phyloP scores from a whole-genome alignment of 805 yeast genomes.

The Candida nanaspora region DNA sequence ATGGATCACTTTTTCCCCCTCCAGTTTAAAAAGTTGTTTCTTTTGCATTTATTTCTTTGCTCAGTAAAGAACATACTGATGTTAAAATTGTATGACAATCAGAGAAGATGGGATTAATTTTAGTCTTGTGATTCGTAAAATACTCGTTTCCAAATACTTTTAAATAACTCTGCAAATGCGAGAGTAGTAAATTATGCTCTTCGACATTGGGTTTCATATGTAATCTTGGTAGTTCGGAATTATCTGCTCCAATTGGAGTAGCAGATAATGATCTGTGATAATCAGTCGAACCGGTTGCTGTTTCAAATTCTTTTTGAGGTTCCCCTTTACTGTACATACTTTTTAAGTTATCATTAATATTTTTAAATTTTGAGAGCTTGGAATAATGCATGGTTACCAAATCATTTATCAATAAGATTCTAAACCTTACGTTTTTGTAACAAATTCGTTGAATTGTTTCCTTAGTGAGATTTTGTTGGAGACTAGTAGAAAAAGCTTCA shows the following conservation, averaged over 20 bases:
- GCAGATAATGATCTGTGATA: neutral
- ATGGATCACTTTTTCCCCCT: too few relatives aligned
- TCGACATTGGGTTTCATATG: constrained; percentile 3
- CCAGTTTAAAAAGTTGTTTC: too few relatives aligned
- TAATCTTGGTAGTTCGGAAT: constrained; percentile 4
- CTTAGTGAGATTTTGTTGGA: neutral
- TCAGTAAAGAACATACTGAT: constrained; percentile 9
- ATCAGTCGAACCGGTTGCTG: neutral
- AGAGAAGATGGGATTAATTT: constrained; percentile 15
- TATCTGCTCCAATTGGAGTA: neutral
- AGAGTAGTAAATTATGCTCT: neutral
- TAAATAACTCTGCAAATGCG: constrained; percentile 3
- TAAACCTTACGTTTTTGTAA: constrained; percentile 6
- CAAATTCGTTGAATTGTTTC: neutral
- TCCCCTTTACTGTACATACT: neutral
- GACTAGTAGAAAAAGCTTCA: neutral
- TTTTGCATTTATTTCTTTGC: constrained; percentile 9
- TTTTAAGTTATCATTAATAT: neutral
- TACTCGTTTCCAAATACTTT: constrained; percentile 9
- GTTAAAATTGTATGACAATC: constrained; percentile 13
- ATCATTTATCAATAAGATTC: constrained; percentile 14
- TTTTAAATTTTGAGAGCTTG: neutral
- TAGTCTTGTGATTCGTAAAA: constrained; percentile 8
- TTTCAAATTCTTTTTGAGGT: neutral
- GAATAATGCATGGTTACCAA: constrained; percentile 9